phyloP scores from a whole-genome alignment of 1,284 basidiomycete genomes.

The Tylopilus sp. region DNA sequence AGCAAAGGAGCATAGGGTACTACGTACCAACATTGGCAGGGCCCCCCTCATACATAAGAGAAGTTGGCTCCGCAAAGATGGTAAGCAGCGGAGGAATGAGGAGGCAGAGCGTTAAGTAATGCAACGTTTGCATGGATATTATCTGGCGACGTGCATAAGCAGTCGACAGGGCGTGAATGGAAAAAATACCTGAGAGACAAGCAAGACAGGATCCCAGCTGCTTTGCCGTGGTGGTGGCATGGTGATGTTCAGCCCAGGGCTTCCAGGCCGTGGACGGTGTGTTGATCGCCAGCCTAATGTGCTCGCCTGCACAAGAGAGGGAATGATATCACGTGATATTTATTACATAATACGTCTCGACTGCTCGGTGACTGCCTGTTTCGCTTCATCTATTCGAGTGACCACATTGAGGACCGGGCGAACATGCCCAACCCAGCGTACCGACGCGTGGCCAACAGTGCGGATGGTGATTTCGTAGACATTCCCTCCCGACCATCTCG shows the following conservation, averaged over 20 bases:
- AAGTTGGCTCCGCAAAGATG: conserved; percentile 68
- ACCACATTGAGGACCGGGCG: conserved; percentile 3
- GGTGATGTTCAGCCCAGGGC: conserved; percentile 1
- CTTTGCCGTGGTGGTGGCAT: conserved; percentile 34
- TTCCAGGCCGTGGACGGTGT: too few species aligned
- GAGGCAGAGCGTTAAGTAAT: conserved; percentile 85
- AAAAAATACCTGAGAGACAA: conserved; percentile 61
- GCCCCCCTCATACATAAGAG: conserved; percentile 83
- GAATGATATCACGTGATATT: conserved; percentile 12
- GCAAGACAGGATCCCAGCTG: conserved; percentile 73
- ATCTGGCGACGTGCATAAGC: conserved; percentile 54
- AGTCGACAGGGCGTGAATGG: neutral
- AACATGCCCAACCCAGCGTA: conserved; percentile 28
- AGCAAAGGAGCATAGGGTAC: neutral
- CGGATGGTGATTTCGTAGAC: conserved; percentile 18
- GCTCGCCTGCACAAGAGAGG: too few species aligned
- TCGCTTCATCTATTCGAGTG: neutral
- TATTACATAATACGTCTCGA: conserved; percentile 16
- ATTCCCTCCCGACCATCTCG: conserved; percentile 1
- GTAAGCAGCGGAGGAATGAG: conserved; percentile 79
- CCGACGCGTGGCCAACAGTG: conserved; percentile 23
- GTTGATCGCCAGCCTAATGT: too few species aligned
- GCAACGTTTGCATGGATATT: conserved; percentile 85
- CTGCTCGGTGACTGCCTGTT: neutral
- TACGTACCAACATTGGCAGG: conserved; percentile 74